Evolutionary conservation across 78 protist genomes (phyloP).

Genomic region (Dictyostelium intermedium): DNA sequence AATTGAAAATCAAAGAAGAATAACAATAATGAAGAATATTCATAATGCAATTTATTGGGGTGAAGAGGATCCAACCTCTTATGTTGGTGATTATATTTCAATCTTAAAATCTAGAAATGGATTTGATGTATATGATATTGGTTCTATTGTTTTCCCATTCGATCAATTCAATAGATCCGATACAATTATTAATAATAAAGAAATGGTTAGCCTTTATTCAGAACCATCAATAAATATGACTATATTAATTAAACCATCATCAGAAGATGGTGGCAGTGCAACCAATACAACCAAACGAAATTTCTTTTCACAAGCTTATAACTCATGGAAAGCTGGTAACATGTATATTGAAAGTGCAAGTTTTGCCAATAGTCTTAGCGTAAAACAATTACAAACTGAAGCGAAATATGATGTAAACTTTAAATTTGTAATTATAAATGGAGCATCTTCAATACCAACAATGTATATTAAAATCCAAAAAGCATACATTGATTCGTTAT

Average conservation of each 20-base stretch:
- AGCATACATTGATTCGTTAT: background rate
- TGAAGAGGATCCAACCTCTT: background rate
- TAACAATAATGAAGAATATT: conserved; percentile 1
- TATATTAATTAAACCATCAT: background rate
- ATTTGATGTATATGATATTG: conserved; percentile 1
- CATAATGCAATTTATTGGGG: conserved; percentile 33
- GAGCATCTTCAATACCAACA: background rate
- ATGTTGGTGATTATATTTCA: background rate
- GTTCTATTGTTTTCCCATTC: background rate
- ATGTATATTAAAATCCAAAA: background rate
- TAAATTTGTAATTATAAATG: conserved; percentile 39
- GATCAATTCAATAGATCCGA: conserved; percentile 21
- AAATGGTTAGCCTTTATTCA: background rate
- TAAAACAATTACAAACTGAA: background rate
- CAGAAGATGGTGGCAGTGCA: too few species aligned
- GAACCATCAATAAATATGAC: background rate
- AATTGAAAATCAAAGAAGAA: background rate
- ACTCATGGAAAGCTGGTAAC: conserved; percentile 58
- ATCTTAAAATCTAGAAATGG: background rate
- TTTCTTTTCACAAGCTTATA: background rate
- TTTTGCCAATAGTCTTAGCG: background rate
- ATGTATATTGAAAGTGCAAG: background rate
- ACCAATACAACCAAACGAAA: background rate
- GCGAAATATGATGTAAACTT: background rate
- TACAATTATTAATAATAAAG: background rate